Conservation (phyloP, 2,329 filamentous ascomycete genomes). For the Xylaria hypoxylon region DNA sequence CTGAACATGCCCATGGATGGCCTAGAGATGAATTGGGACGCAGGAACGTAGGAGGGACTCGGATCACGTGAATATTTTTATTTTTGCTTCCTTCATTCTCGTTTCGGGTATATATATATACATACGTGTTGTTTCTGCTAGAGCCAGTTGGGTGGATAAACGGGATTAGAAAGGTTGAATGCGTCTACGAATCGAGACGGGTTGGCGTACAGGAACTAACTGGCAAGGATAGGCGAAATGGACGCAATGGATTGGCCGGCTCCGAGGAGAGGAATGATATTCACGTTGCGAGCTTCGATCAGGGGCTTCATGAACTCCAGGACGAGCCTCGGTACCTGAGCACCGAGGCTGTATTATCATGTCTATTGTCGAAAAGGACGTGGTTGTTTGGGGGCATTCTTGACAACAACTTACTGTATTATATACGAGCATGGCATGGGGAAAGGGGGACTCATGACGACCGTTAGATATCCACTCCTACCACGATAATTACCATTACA, state of each 20-base stretch:
- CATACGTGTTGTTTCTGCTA: background rate
- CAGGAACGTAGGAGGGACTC: conserved; percentile 38
- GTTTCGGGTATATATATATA: conserved; percentile 8
- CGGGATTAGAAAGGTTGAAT: conserved; percentile 8
- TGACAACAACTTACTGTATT: conserved; percentile 17
- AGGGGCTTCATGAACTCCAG: conserved; percentile 4
- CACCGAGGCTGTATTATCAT: conserved; percentile 23
- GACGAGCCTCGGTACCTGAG: conserved; percentile 18
- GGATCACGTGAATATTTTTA: conserved; percentile 2
- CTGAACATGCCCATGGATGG: conserved; percentile 68
- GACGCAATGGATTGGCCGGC: background rate
- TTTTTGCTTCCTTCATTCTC: background rate
- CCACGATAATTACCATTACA: conserved; percentile 9
- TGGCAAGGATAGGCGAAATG: conserved; percentile 7
- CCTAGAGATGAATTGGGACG: conserved; percentile 67
- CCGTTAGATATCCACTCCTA: conserved; percentile 25
- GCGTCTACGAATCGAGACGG: conserved; percentile 5
- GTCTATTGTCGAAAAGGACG: background rate
- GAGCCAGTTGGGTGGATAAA: conserved; percentile 3
- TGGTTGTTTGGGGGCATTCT: conserved; percentile 1
- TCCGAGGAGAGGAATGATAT: conserved; percentile 4
- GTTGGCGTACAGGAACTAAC: conserved; percentile 9
- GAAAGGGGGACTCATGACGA: background rate
- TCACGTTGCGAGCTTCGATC: conserved; percentile 1
- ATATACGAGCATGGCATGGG: conserved; percentile 9